Conservation (phyloP, 768 basidiomycete genomes). For the Termitomyces sp. region DNA sequence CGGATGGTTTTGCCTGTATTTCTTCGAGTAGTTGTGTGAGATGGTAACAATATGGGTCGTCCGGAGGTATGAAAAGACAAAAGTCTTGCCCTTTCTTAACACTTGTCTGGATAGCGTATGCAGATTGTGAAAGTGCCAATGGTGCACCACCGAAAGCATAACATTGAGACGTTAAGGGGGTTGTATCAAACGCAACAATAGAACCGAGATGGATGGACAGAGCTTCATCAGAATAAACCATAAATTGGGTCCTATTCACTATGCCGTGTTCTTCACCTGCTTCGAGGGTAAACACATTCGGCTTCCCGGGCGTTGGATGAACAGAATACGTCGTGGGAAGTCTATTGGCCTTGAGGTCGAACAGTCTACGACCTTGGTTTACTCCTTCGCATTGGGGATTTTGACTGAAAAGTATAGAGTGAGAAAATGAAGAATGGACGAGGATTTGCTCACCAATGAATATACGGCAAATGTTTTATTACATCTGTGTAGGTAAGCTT, state of each 20-base stretch:
- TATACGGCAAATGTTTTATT: neutral
- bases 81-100: neutral
- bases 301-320: neutral
- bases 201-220: neutral
- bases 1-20: neutral
- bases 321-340: neutral
- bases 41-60: neutral
- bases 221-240: neutral
- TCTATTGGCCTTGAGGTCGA: neutral
- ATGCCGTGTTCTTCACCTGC: neutral
- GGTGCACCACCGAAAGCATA: neutral
- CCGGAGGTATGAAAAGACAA: neutral
- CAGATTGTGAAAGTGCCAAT: neutral
- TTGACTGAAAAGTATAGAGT: neutral
- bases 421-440: neutral
- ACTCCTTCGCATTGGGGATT: slow-evolving; percentile 6
- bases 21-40: neutral
- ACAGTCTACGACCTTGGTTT: neutral
- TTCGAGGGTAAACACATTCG: neutral
- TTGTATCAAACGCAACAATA: neutral
- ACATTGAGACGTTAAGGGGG: neutral
- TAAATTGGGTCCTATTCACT: neutral
- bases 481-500: slow-evolving; percentile 4
- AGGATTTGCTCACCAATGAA: neutral
- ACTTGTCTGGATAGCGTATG: neutral